These are phyloP conservation scores for Clausena lansium DNA, from an alignment of 345 rosid species.

Conservation along the genomic window DNA sequence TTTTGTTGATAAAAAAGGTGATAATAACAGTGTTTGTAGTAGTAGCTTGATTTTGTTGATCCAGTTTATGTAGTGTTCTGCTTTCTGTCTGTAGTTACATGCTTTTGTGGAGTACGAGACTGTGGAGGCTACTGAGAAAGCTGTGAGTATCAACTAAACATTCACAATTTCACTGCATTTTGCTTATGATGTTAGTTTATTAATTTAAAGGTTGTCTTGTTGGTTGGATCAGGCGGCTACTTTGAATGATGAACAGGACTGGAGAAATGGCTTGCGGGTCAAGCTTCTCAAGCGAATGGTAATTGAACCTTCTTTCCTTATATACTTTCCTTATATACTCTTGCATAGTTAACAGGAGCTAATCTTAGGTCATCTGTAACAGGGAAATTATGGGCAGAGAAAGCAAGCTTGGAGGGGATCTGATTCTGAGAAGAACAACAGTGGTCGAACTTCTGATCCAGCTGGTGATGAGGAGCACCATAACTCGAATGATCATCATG, in stretches of 20 bases:
- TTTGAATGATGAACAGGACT: slow-evolving; percentile 73
- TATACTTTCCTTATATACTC: neutral
- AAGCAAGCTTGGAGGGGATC: slow-evolving; percentile 57
- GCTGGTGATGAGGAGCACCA: slow-evolving; percentile 49
- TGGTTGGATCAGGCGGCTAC: slow-evolving; percentile 61
- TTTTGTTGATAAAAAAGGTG: neutral
- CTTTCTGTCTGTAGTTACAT: slow-evolving; percentile 52
- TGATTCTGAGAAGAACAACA: slow-evolving; percentile 49
- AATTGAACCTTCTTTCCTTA: slow-evolving; percentile 18
- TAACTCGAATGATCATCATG: slow-evolving; percentile 47
- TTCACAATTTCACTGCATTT: neutral
- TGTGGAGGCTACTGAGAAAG: slow-evolving; percentile 84
- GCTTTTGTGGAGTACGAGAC: slow-evolving; percentile 86
- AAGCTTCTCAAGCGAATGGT: slow-evolving; percentile 73
- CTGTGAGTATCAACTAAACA: slow-evolving; percentile 51
- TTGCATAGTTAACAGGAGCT: neutral
- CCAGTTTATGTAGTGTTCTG: neutral
- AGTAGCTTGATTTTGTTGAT: neutral
- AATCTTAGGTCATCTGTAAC: slow-evolving; percentile 13
- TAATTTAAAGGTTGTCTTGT: slow-evolving; percentile 13
- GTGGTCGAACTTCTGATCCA: slow-evolving; percentile 40
- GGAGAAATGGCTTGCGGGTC: slow-evolving; percentile 93
- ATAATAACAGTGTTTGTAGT: neutral
- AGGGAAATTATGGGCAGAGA: slow-evolving; percentile 64
- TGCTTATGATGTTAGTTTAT: slow-evolving; percentile 6